phyloP scores from a whole-genome alignment of 495 filamentous ascomycete species.

The Bryoglossum gracile region DNA sequence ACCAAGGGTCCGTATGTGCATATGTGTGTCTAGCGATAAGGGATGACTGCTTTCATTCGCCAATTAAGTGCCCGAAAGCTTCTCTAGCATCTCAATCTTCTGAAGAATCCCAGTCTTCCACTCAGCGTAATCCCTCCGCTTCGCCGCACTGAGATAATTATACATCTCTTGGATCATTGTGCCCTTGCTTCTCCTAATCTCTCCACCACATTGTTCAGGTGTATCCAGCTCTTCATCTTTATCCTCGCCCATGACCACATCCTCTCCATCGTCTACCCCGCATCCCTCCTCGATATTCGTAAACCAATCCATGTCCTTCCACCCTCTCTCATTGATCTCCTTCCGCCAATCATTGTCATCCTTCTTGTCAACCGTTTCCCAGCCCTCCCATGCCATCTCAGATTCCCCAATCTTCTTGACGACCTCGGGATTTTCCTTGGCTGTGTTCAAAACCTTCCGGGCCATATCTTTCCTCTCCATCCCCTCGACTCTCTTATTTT shows the following conservation, averaged over 20 bases:
- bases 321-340: conserved; percentile 47
- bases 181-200: conserved; percentile 45
- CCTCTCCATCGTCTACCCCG: conserved; percentile 27
- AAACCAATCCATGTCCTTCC: conserved; percentile 67
- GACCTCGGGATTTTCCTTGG: conserved; percentile 30
- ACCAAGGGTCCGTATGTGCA: too few species aligned
- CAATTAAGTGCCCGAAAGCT: too few species aligned
- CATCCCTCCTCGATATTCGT: conserved; percentile 38
- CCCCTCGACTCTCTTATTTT: conserved; percentile 32
- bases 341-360: conserved; percentile 55
- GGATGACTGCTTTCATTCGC: too few species aligned
- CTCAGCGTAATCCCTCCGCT: conserved; percentile 54
- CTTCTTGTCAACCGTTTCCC: conserved; percentile 32
- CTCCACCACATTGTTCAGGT: conserved; percentile 24
- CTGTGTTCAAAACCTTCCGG: conserved; percentile 30
- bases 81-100: too few species aligned
- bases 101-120: too few species aligned
- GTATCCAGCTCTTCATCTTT: conserved; percentile 25
- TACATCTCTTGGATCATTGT: conserved; percentile 82
- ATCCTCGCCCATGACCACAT: conserved; percentile 16
- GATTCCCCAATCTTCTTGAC: conserved; percentile 33
- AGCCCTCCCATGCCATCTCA: conserved; percentile 38
- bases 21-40: too few species aligned
- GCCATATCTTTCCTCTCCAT: conserved; percentile 35
- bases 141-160: conserved; percentile 69